Percentiles rank a stretch among this genome's conserved stretches.
phyloP scores from a whole-genome alignment of 257 asterid genomes.

The Solanum piurae region DNA sequence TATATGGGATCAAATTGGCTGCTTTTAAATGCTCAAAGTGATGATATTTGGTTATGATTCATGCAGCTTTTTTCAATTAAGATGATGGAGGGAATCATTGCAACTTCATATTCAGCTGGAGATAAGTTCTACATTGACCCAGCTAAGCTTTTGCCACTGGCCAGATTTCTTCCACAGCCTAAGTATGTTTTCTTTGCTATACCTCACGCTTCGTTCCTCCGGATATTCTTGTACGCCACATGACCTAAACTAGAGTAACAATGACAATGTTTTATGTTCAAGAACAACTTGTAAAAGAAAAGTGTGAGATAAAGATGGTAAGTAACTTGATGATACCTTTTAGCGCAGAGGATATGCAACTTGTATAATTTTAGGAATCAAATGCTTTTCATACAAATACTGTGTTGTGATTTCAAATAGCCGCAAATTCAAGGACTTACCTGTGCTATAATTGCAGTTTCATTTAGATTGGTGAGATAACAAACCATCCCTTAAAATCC shows the following conservation, averaged over 20 bases:
- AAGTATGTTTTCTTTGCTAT: constrained; percentile 35
- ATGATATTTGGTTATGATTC: not conserved
- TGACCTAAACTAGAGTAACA: not conserved
- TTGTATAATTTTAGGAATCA: not conserved
- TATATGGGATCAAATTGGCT: not conserved
- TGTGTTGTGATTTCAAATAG: not conserved
- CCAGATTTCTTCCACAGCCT: constrained; percentile 75
- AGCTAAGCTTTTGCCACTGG: constrained; percentile 72
- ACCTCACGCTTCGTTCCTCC: not conserved
- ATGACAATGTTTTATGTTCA: not conserved
- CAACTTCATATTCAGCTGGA: constrained; percentile 68
- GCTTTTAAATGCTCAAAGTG: not conserved
- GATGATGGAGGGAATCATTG: constrained; percentile 89
- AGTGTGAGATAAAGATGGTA: not conserved
- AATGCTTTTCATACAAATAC: not conserved
- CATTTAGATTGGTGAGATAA: not conserved
- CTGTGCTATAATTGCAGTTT: not conserved
- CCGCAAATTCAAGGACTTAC: not conserved
- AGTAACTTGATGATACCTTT: not conserved
- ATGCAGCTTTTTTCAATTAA: constrained; percentile 64
- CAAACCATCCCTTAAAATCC: not conserved
- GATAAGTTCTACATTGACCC: constrained; percentile 96
- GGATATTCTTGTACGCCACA: not conserved
- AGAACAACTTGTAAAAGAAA: not conserved
- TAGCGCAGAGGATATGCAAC: not conserved